Base-by-base conservation (phyloP, 2,329 filamentous ascomycete species). In the Boeremia lycopersici region DNA sequence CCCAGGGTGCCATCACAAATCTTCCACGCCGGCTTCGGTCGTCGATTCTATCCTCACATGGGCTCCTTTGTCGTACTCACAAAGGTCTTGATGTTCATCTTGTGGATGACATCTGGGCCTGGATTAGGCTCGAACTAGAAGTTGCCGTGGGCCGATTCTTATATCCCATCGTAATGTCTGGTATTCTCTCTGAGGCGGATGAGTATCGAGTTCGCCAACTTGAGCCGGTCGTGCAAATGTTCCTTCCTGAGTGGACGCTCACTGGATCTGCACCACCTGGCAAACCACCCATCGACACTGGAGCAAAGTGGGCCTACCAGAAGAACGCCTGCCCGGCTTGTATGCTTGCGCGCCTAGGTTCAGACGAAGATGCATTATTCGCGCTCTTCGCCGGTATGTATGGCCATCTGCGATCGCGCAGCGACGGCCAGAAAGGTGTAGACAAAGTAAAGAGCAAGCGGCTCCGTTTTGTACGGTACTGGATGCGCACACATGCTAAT, bases 141-240 rank as follows among this genome's bases (percentile, higher is more conserved):
- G 41, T 43, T 10, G 58, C 48, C 1, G 56, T 72, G 12, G 69
- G 70, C 4, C 56, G 45, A 7, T 69, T 70, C 26, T 26, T 71
- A 8, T 69, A 65, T 38, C 69, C 70, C 2, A 36, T 73, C 9
- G 50, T 70, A 28, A 58, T 69, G 53, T 47, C 53, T 9, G 48
- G 47, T 8, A 46, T 42, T n/a, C 53, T 74, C 13, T 59, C 56
- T 0, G 2, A 35, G 1, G n/a, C 36, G 1, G 56, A 70, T 29
- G 62, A 72, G 35, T 28, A 23, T 9, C 48, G 43, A 10, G 25
- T 62, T 3, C 63, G 72, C 6, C 62, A 67, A 17, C 44, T 74
- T 1, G 72, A 74, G 48, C 65, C 69, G 7, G 67, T 70, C 6
- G 48, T 60, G 6, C 40, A 65, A 25, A 70, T 74, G 65, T 72